Conservation (phyloP, 768 basidiomycete species). For the Collybiopsis luxurians region DNA sequence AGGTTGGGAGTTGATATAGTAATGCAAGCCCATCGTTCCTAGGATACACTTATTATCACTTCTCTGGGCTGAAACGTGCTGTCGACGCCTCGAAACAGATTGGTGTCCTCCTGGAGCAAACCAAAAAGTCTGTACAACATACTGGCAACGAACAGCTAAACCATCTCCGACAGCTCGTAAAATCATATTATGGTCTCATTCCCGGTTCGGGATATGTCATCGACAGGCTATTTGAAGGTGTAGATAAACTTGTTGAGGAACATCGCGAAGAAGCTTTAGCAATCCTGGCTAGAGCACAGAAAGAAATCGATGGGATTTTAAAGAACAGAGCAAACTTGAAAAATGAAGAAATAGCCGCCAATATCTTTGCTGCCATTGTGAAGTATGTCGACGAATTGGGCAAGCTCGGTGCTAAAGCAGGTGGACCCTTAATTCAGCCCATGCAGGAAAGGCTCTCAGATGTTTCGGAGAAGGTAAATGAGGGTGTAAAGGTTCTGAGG, state of each 20-base stretch:
- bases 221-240: constrained; percentile 40
- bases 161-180: constrained; percentile 37
- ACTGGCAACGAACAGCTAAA: constrained; percentile 27
- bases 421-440: background rate
- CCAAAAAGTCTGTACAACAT: constrained; percentile 3
- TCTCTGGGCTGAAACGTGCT: constrained; percentile 33
- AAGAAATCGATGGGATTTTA: constrained; percentile 28
- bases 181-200: constrained; percentile 36
- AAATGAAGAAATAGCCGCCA: constrained; percentile 19
- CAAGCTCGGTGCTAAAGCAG: constrained; percentile 26
- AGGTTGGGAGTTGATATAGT: too few species aligned
- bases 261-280: constrained; percentile 37
- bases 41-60: constrained; percentile 41
- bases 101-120: constrained; percentile 19
- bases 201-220: constrained; percentile 36
- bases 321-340: constrained; percentile 13
- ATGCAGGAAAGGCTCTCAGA: background rate
- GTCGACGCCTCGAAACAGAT: constrained; percentile 32
- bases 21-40: too few species aligned
- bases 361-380: constrained; percentile 23
- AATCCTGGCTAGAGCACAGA: constrained; percentile 32
- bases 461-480: background rate
- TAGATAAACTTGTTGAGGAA: constrained; percentile 33
- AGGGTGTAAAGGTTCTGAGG: background rate
- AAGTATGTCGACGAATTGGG: constrained; percentile 22